Percentiles rank a stretch among this genome's conserved stretches.
These are phyloP conservation scores for Alternaria gansuensis DNA, from an alignment of 2,329 filamentous ascomycete genomes.

Conservation along the genomic window DNA sequence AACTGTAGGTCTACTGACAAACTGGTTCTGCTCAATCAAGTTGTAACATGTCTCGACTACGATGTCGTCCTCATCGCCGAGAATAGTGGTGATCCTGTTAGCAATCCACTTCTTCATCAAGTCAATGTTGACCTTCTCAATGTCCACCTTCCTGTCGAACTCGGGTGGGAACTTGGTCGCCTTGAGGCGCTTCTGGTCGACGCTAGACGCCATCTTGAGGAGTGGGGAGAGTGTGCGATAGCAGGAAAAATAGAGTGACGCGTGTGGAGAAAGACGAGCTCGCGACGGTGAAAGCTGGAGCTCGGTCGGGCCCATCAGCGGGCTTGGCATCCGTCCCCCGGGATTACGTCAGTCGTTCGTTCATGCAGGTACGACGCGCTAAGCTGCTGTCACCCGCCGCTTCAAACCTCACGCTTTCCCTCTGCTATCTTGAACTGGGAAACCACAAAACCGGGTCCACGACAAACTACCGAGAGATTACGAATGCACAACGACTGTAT, in stretches of 20 bases:
- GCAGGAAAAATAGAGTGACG: conserved; percentile 9
- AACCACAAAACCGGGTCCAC: background rate
- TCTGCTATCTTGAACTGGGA: background rate
- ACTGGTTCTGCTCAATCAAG: conserved; percentile 75
- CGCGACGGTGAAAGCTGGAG: conserved; percentile 23
- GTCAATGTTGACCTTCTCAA: conserved; percentile 94
- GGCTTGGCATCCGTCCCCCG: conserved; percentile 16
- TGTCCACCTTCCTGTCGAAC: conserved; percentile 96
- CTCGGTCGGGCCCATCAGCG: conserved; percentile 23
- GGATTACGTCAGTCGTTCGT: conserved; percentile 29
- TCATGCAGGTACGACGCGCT: conserved; percentile 26
- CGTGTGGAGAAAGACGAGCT: conserved; percentile 11
- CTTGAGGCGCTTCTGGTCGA: conserved; percentile 88
- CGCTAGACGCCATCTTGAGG: conserved; percentile 75
- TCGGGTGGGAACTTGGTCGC: conserved; percentile 93
- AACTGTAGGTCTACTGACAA: conserved; percentile 65
- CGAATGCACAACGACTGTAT: background rate
- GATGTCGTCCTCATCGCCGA: conserved; percentile 94
- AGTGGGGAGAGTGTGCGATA: conserved; percentile 6
- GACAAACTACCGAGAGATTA: background rate
- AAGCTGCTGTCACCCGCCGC: conserved; percentile 8
- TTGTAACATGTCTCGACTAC: conserved; percentile 85
- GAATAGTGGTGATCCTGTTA: conserved; percentile 82
- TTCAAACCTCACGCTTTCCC: background rate
- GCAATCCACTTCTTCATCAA: conserved; percentile 99